These are phyloP conservation scores for Phoma herbarum DNA, from an alignment of 2,329 filamentous ascomycete species.

Conservation along the genomic window DNA sequence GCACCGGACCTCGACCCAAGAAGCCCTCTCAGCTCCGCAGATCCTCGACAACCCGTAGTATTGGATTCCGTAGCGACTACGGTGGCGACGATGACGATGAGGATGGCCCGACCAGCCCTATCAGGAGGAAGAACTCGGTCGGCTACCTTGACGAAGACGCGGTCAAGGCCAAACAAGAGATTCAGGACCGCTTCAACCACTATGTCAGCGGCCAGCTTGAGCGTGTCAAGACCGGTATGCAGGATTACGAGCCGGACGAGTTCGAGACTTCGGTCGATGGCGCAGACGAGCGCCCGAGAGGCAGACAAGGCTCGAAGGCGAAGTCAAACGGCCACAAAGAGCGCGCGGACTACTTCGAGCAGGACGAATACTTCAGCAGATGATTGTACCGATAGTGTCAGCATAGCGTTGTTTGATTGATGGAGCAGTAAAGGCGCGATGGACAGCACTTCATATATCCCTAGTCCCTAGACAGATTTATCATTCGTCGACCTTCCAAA, in stretches of 20 bases:
- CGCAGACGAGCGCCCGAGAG: conserved; percentile 23
- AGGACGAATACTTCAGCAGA: conserved; percentile 40
- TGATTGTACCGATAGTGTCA: conserved; percentile 19
- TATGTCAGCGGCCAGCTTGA: conserved; percentile 85
- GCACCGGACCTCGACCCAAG: conserved; percentile 55
- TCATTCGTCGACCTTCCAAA: conserved; percentile 7
- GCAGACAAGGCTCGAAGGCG: conserved; percentile 21
- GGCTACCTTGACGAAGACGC: conserved; percentile 63
- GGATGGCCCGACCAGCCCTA: conserved; percentile 36
- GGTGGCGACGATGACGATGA: conserved; percentile 52
- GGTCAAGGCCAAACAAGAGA: conserved; percentile 47
- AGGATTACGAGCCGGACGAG: conserved; percentile 66
- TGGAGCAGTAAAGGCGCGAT: conserved; percentile 15
- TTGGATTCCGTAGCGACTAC: conserved; percentile 83
- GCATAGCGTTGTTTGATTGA: conserved; percentile 14
- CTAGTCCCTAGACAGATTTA: conserved; percentile 38
- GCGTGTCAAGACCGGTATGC: conserved; percentile 70
- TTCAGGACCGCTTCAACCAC: conserved; percentile 72
- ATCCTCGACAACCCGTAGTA: conserved; percentile 83
- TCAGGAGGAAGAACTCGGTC: conserved; percentile 57
- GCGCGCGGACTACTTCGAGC: conserved; percentile 41
- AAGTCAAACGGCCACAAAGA: conserved; percentile 38
- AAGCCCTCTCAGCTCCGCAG: conserved; percentile 70
- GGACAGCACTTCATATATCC: conserved; percentile 21
- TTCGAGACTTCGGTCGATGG: conserved; percentile 66